Evolutionary conservation across 306 rosid species (phyloP).

Genomic region (Medicago ruthenica): DNA sequence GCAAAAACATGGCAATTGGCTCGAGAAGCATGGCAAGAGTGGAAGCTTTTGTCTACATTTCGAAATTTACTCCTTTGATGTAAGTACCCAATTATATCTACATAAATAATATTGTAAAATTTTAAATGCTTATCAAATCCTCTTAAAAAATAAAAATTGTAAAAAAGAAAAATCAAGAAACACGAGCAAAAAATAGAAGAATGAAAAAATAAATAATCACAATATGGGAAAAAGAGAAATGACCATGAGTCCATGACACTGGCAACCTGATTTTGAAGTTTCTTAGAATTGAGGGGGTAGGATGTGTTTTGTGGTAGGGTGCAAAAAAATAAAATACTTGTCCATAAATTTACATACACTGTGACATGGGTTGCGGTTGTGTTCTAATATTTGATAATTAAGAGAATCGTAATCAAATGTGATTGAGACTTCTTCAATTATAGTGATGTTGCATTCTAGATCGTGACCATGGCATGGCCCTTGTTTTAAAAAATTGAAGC

Average conservation of each 20-base stretch:
- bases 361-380: background rate
- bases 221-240: background rate
- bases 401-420: background rate
- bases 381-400: background rate
- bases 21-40: conserved; percentile 2
- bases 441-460: background rate
- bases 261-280: background rate
- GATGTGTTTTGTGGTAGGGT: background rate
- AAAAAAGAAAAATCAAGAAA: background rate
- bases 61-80: background rate
- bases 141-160: background rate
- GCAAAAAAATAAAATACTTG: background rate
- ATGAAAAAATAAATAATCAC: background rate
- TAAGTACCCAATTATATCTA: background rate
- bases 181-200: background rate
- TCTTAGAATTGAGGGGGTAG: background rate
- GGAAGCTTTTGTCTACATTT: background rate
- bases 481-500: background rate
- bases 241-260: background rate
- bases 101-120: background rate
- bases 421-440: background rate
- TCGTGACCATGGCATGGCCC: background rate
- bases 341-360: background rate
- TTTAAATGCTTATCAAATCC: background rate
- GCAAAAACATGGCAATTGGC: conserved; percentile 10